phyloP scores from a whole-genome alignment of 1,139 yeast genomes.

The Lodderomyces beijingensis region DNA sequence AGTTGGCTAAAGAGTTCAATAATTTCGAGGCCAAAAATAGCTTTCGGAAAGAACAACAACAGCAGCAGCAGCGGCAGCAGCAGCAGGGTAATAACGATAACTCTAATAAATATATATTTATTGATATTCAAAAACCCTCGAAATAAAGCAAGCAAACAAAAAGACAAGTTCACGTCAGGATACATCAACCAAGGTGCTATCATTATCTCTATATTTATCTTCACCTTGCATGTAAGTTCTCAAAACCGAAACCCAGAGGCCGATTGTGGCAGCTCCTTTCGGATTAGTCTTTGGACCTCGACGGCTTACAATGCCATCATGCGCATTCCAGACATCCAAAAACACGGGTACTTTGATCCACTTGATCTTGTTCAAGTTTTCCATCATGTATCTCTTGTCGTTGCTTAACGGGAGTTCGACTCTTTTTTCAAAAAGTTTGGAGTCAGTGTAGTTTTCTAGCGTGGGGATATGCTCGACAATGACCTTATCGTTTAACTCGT shows the following conservation, averaged over 20 bases:
- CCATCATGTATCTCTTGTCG: slow-evolving; percentile 38
- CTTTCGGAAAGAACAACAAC: too few species aligned
- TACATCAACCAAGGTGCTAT: neutral
- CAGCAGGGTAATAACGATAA: too few species aligned
- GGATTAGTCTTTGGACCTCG: slow-evolving; percentile 54
- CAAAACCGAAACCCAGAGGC: slow-evolving; percentile 47
- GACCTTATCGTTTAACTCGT: slow-evolving; percentile 23
- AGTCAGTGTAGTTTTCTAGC: slow-evolving; percentile 20
- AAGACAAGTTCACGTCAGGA: neutral
- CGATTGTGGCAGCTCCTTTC: slow-evolving; percentile 50
- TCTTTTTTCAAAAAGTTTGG: slow-evolving; percentile 25
- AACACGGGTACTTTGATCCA: slow-evolving; percentile 68
- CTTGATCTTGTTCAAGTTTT: slow-evolving; percentile 48
- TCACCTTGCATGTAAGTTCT: slow-evolving; percentile 26
- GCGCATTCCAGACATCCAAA: slow-evolving; percentile 65
- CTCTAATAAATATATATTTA: too few species aligned
- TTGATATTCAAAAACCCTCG: too few species aligned
- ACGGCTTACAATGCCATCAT: slow-evolving; percentile 68
- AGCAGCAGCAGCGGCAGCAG: too few species aligned
- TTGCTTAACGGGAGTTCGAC: slow-evolving; percentile 37
- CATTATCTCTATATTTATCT: neutral
- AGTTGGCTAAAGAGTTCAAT: too few species aligned
- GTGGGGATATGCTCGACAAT: slow-evolving; percentile 16
- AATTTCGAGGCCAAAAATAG: too few species aligned
- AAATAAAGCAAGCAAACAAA: neutral